Percentiles rank a stretch among this genome's conserved stretches.
phyloP scores from a whole-genome alignment of 257 asterid genomes.

The Gentiana straminea region DNA sequence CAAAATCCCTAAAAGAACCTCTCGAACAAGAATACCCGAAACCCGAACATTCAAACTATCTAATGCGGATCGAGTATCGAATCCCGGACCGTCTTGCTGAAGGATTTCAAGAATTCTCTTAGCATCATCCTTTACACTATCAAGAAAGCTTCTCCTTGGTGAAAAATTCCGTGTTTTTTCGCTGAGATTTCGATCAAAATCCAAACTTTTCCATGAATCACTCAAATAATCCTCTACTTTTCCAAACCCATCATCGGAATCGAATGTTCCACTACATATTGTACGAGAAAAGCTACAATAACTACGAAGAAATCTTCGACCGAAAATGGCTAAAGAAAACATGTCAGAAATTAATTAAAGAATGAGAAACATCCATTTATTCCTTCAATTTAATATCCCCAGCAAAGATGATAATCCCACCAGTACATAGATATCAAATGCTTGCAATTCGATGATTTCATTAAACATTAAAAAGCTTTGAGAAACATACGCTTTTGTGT shows the following conservation, averaged over 20 bases:
- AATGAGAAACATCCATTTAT: not conserved
- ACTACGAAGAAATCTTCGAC: constrained; percentile 4
- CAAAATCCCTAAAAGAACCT: constrained; percentile 65
- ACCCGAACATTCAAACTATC: constrained; percentile 42
- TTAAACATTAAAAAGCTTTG: too few species aligned
- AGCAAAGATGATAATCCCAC: not conserved
- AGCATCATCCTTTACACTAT: constrained; percentile 44
- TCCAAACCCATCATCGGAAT: constrained; percentile 46
- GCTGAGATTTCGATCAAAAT: constrained; percentile 21
- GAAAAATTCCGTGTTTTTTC: constrained; percentile 24
- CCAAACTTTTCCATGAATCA: constrained; percentile 52
- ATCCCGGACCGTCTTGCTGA: constrained; percentile 68
- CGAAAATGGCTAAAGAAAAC: constrained; percentile 1
- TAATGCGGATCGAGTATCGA: constrained; percentile 46
- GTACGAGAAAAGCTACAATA: not conserved
- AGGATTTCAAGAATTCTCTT: constrained; percentile 60
- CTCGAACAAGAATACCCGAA: constrained; percentile 81
- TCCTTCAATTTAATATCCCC: not conserved
- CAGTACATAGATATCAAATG: not conserved
- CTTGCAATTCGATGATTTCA: not conserved
- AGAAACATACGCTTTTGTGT: too few species aligned
- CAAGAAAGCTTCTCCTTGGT: constrained; percentile 30
- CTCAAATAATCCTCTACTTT: constrained; percentile 54
- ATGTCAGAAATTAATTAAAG: constrained; percentile 2
- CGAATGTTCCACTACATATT: constrained; percentile 3